Base-by-base conservation (phyloP, 1,284 basidiomycete genomes). In the Austroboletus novae-zelandiae region DNA sequence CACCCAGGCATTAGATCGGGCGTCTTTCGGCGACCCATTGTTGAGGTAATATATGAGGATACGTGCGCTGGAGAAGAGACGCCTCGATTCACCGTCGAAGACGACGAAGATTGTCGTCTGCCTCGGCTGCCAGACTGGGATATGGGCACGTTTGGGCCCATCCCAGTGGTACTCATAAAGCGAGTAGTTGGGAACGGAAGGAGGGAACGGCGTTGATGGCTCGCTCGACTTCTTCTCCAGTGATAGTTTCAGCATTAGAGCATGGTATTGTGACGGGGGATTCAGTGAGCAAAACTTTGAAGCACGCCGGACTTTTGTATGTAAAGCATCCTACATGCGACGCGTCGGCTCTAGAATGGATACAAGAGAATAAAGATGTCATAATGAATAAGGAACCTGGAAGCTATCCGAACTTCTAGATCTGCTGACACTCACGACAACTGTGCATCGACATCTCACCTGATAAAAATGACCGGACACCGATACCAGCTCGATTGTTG, bases 91-190 rank as follows among this genome's bases (percentile, higher is more conserved):
- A 25, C 58, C 50, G 20, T 65, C 60, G 32, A 61, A 59, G 34
- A 61, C 58, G 2, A 61, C 57, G 40, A 47, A 40, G 14, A 65
- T 48, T 11, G 60, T 61, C 14, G 62, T 63, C 46, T 59, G 51
- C 25, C 62, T 56, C n/a, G 62, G 61, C 23, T 65, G 58, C 58
- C 53, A 63, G 14, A 61, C 56, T 9, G 62, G 62, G 42, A 63
- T 40, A 14, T 59, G 56, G 14, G 34, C 15, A 14, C 61, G 61
- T 35, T 48, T 63, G 3, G 62, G 62, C 18, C 61, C 62, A 10
- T 65, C 61, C 62, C 58, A 61, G 39, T 65, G 48, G 32, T 58
- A 53, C 18, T 65, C 62, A 3, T 63, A 59, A 10, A 65, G 37
- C 13, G 57, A 59, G 44, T 47, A 50, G 34, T 48, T 49, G 5